Conservation (phyloP, 495 filamentous ascomycete genomes). For the Ascobolus immersus region DNA sequence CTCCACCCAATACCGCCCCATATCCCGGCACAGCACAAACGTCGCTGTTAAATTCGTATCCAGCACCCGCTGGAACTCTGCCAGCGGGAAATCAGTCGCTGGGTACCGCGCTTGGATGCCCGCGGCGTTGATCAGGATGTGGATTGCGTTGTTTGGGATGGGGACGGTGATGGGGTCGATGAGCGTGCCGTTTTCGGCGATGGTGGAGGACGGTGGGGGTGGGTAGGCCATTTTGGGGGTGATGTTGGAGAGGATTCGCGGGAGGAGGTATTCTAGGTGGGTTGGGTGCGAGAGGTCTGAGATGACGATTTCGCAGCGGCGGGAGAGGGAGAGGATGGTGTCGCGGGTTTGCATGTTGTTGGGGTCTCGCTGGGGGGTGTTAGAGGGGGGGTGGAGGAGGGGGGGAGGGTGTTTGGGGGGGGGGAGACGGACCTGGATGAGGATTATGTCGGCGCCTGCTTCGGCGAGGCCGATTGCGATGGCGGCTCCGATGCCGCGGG, state of each 20-base stretch:
- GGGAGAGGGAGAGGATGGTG: slow-evolving; percentile 35
- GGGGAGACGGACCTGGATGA: slow-evolving; percentile 31
- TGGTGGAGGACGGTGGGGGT: slow-evolving; percentile 23
- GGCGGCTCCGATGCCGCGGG: slow-evolving; percentile 63
- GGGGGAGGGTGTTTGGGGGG: slow-evolving; percentile 4
- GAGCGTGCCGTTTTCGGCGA: slow-evolving; percentile 23
- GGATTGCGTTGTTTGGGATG: slow-evolving; percentile 14
- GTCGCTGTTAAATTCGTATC: slow-evolving; percentile 65
- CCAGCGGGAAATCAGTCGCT: slow-evolving; percentile 48
- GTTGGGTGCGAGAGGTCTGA: slow-evolving; percentile 31
- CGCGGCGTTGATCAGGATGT: slow-evolving; percentile 65
- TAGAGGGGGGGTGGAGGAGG: neutral
- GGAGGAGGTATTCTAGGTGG: slow-evolving; percentile 22
- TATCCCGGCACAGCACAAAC: slow-evolving; percentile 60
- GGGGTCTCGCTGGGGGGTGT: slow-evolving; percentile 30
- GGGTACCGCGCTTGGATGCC: slow-evolving; percentile 67
- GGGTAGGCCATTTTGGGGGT: slow-evolving; percentile 25
- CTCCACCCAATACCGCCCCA: slow-evolving; percentile 58
- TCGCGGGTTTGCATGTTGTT: slow-evolving; percentile 36
- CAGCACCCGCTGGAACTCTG: slow-evolving; percentile 65
- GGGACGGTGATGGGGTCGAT: neutral
- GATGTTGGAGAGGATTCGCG: neutral
- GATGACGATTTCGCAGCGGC: slow-evolving; percentile 40
- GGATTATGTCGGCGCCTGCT: slow-evolving; percentile 57
- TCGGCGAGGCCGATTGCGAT: slow-evolving; percentile 63